Percentiles rank a stretch among this genome's conserved stretches.
phyloP scores from a whole-genome alignment of 2,329 filamentous ascomycete species.

The Neophaeococcomyces aloes region DNA sequence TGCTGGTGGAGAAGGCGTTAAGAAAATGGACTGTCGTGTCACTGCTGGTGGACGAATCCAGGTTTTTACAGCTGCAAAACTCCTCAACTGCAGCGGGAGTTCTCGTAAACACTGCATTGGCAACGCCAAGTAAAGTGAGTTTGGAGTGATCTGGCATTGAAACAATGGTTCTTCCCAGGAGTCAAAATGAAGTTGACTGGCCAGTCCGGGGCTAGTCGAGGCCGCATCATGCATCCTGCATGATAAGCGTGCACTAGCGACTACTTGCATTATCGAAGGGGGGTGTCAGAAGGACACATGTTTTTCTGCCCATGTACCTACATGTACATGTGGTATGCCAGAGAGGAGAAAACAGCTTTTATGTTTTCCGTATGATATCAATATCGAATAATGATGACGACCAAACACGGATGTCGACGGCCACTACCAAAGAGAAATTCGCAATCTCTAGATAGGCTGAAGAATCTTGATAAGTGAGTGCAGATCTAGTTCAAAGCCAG shows the following conservation, averaged over 20 bases:
- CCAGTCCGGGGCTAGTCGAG: no score
- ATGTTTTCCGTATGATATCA: no score
- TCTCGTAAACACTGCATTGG: conserved; percentile 1
- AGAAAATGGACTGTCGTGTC: no score
- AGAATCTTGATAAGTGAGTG: background rate
- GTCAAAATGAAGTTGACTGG: no score
- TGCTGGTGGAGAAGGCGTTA: background rate
- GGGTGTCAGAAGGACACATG: no score
- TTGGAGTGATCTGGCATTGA: no score
- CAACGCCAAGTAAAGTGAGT: background rate
- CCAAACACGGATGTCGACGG: background rate
- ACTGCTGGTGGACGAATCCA: no score
- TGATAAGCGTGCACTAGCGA: background rate
- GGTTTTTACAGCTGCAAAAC: no score
- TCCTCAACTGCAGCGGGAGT: background rate
- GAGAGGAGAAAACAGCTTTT: no score
- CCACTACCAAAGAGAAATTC: conserved; percentile 4
- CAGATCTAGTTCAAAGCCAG: background rate
- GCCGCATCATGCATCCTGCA: background rate
- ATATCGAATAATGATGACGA: background rate
- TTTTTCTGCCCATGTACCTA: no score
- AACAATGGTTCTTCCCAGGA: no score
- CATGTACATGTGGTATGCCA: no score
- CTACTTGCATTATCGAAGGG: background rate
- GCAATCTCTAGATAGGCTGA: conserved; percentile 7